Conservation (phyloP, 352 stramenopile genomes). For the Phytopythium ostracodes region DNA sequence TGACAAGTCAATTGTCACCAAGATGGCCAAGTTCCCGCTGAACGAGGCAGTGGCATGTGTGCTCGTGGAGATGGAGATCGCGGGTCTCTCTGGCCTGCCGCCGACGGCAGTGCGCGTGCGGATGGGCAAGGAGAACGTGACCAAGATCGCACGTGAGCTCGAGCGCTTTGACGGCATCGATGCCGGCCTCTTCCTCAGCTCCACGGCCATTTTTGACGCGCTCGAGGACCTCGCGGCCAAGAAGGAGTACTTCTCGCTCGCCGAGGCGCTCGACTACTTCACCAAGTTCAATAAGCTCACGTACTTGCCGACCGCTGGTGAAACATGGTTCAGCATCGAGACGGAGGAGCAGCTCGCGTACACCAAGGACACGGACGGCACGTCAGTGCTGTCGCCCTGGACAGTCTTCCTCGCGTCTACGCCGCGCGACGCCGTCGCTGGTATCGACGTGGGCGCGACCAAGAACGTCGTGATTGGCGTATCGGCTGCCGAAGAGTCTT, state of each 20-base stretch:
- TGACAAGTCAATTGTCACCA: slow-evolving; percentile 74
- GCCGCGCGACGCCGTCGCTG: slow-evolving; percentile 14
- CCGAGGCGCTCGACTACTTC: slow-evolving; percentile 69
- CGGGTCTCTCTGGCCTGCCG: slow-evolving; percentile 53
- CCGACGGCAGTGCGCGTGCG: slow-evolving; percentile 61
- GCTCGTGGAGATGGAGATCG: slow-evolving; percentile 68
- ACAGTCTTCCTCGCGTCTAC: slow-evolving; percentile 73
- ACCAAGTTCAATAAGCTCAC: slow-evolving; percentile 59
- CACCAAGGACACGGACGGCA: slow-evolving; percentile 67
- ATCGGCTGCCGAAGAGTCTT: slow-evolving; percentile 54
- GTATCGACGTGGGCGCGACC: slow-evolving; percentile 31
- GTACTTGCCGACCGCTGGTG: slow-evolving; percentile 57
- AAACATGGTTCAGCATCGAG: slow-evolving; percentile 84
- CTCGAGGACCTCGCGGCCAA: slow-evolving; percentile 54
- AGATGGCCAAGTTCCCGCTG: slow-evolving; percentile 54
- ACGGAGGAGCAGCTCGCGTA: slow-evolving; percentile 76
- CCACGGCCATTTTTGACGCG: slow-evolving; percentile 60
- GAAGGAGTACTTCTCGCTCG: slow-evolving; percentile 72
- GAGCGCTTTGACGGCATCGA: slow-evolving; percentile 60
- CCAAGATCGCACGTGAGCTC: slow-evolving; percentile 53
- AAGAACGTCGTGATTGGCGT: slow-evolving; percentile 80
- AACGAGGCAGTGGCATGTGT: slow-evolving; percentile 61
- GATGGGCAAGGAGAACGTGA: slow-evolving; percentile 52
- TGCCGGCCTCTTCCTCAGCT: slow-evolving; percentile 70
- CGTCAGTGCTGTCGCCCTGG: slow-evolving; percentile 65